Base-by-base conservation (phyloP, 73 alveolate species). In the Paramecium sonneborni region DNA sequence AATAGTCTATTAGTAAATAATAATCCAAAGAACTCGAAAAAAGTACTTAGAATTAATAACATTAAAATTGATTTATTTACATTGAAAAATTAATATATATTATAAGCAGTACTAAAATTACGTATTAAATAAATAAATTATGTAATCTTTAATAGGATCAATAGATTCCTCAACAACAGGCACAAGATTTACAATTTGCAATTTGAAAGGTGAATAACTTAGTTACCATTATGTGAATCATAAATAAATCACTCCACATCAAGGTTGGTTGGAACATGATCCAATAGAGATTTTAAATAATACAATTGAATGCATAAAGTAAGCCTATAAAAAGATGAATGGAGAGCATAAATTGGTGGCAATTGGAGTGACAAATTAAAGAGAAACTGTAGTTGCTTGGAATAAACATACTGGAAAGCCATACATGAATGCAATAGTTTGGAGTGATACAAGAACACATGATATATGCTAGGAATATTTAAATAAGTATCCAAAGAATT, bases 361-460 rank as follows among this genome's bases (percentile, higher is more conserved):
- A 12, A 74, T 96, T 26, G 97, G 97, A 15, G 95, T 96, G 12
- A 96, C 97, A 1, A 96, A 96, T 86, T 92, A 96, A 88, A 93
- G 99, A 55, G 99, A 96, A 57, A 96, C 99, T 0, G 92, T 93
- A 8, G 97, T 96, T 9, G 99, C 97, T 18, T 94, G 97, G 95
- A 95, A 96, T 74, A 91, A 85, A 58, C 56, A 82, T 9, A 93
- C 98, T 52, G 97, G 96, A 28, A 70, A 86, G 46, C 94, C 96
- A 3, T 88, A 95, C 34, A 93, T 85, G 70, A 93, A 95, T 72
- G 99, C 99, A n/a, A 92, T 96, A 48, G 97, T 96, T 12, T 96
- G 99, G 99, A 93, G 94, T 30, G 97, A 95, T 88, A 85, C 95
- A 37, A 58, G 99, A 56, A 96, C 96, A 3, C 57, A 84, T 15